Conservation (phyloP, 2,329 filamentous ascomycete species). For the Intubia oerlemansii region DNA sequence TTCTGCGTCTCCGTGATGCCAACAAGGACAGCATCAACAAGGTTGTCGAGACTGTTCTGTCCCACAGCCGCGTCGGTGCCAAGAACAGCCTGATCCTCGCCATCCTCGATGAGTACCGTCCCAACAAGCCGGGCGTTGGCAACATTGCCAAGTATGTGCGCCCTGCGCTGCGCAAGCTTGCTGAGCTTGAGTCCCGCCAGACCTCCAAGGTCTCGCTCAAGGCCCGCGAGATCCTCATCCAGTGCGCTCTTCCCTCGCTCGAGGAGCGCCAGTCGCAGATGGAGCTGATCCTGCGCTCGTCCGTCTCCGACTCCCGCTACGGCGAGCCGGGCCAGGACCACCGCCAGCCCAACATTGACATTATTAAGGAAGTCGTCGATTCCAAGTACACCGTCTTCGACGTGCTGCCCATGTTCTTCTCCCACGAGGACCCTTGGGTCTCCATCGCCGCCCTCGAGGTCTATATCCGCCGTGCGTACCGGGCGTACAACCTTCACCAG, state of each 20-base stretch:
- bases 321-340: conserved; percentile 96
- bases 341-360: conserved; percentile 69
- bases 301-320: conserved; percentile 90
- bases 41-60: conserved; percentile 77
- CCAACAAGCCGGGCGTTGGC: conserved; percentile 77
- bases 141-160: conserved; percentile 81
- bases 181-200: conserved; percentile 66
- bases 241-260: conserved; percentile 85
- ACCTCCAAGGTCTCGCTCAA: conserved; percentile 95
- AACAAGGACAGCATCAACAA: conserved; percentile 79
- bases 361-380: conserved; percentile 95
- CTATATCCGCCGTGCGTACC: conserved; percentile 89
- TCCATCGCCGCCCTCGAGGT: conserved; percentile 85
- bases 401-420: conserved; percentile 86
- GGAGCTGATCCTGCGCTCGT: conserved; percentile 94
- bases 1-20: conserved; percentile 83
- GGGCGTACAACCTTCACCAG: conserved; percentile 78
- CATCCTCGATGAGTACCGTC: conserved; percentile 82
- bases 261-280: conserved; percentile 91
- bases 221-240: conserved; percentile 90
- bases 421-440: conserved; percentile 84
- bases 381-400: conserved; percentile 98
- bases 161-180: conserved; percentile 60
- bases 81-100: conserved; percentile 91
- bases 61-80: conserved; percentile 74